Conservation (phyloP, 2,329 filamentous ascomycete genomes). For the Graphilbum sp. region DNA sequence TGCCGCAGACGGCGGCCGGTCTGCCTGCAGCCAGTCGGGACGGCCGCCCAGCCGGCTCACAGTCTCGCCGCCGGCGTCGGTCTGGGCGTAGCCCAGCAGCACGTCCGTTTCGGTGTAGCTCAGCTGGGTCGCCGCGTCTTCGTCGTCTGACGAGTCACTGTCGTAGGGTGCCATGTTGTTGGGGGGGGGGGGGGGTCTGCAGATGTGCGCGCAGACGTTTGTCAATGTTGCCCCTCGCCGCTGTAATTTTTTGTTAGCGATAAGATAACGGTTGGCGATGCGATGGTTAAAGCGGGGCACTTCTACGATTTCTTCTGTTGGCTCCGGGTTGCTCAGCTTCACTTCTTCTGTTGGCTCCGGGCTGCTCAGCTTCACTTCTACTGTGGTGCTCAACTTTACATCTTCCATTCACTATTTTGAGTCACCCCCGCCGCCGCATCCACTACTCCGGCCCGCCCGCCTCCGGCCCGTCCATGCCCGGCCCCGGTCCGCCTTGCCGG, state of each 20-base stretch:
- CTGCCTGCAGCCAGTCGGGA: conserved; percentile 70
- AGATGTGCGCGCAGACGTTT: too few relatives aligned
- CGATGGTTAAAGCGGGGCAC: background rate
- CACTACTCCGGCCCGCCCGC: conserved; percentile 33
- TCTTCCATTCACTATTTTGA: too few relatives aligned
- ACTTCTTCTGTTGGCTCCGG: too few relatives aligned
- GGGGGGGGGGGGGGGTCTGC: background rate
- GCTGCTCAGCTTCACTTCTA: conserved; percentile 18
- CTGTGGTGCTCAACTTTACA: too few relatives aligned
- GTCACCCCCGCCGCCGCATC: too few relatives aligned
- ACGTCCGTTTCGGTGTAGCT: conserved; percentile 66
- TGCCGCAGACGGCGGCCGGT: conserved; percentile 53
- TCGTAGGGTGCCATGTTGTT: conserved; percentile 58
- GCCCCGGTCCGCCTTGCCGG: conserved; percentile 42
- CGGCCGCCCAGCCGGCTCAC: conserved; percentile 78
- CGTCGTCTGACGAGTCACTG: conserved; percentile 62
- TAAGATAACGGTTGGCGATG: background rate
- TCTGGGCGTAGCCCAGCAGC: conserved; percentile 71
- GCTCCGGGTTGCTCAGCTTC: too few relatives aligned
- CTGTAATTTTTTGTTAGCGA: conserved; percentile 3
- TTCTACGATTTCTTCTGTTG: too few relatives aligned
- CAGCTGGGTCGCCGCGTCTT: conserved; percentile 29
- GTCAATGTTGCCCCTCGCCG: background rate
- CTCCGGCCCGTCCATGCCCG: conserved; percentile 46
- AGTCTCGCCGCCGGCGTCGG: conserved; percentile 54